Conservation (phyloP, 2,329 filamentous ascomycete species). For the Davidsoniella virescens region DNA sequence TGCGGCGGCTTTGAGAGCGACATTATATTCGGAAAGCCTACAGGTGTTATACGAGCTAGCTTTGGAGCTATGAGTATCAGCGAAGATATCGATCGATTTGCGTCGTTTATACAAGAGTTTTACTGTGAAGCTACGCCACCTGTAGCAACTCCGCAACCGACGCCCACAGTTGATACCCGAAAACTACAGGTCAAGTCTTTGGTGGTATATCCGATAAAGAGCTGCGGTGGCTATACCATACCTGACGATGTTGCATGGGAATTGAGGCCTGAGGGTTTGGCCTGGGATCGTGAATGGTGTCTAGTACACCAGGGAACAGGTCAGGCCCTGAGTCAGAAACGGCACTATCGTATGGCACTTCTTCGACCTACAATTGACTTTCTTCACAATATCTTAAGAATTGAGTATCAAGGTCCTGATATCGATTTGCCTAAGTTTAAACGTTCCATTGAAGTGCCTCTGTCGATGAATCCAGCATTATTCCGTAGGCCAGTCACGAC, state of each 20-base stretch:
- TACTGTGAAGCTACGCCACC: conserved; percentile 16
- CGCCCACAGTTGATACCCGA: not conserved
- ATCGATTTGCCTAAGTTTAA: conserved; percentile 18
- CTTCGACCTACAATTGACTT: conserved; percentile 63
- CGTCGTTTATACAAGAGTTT: conserved; percentile 52
- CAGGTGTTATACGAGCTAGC: conserved; percentile 71
- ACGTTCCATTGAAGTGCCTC: conserved; percentile 33
- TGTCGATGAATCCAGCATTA: conserved; percentile 50
- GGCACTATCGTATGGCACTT: conserved; percentile 74
- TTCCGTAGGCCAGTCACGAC: conserved; percentile 23
- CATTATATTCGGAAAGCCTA: conserved; percentile 68
- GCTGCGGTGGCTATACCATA: conserved; percentile 65
- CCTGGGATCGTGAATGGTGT: conserved; percentile 96
- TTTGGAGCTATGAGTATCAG: conserved; percentile 78
- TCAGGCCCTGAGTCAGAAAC: conserved; percentile 74
- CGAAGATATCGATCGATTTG: conserved; percentile 54
- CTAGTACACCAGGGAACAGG: conserved; percentile 75
- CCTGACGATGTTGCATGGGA: conserved; percentile 53
- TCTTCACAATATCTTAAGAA: conserved; percentile 42
- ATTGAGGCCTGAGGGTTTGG: conserved; percentile 64
- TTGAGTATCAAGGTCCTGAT: conserved; percentile 32
- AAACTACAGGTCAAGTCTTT: conserved; percentile 38
- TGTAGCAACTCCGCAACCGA: not conserved
- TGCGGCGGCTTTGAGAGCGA: conserved; percentile 67
- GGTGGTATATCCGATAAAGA: conserved; percentile 83